Conservation (phyloP, 192 early-diverging fungal species). For the Coemansia sp. region DNA sequence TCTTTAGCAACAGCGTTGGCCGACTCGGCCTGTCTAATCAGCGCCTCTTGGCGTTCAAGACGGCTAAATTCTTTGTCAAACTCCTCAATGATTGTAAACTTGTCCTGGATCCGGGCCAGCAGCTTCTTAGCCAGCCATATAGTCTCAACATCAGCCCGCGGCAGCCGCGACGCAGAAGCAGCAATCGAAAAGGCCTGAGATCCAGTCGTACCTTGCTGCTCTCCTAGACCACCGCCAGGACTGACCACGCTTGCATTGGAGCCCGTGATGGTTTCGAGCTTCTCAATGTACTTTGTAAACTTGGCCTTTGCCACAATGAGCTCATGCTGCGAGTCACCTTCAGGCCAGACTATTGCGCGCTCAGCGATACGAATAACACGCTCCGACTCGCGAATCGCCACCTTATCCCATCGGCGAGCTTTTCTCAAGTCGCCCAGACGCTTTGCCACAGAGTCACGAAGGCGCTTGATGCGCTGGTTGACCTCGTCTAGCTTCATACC, state of each 20-base stretch:
- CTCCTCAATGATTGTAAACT: conserved; percentile 44
- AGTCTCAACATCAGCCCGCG: conserved; percentile 49
- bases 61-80: conserved; percentile 49
- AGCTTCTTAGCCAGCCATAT: conserved; percentile 51
- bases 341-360: conserved; percentile 42
- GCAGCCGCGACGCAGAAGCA: conserved; percentile 8
- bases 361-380: conserved; percentile 41
- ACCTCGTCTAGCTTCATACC: conserved; percentile 62
- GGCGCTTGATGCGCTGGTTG: conserved; percentile 55
- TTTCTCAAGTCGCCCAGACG: conserved; percentile 45
- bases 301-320: conserved; percentile 47
- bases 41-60: conserved; percentile 42
- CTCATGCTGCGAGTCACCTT: conserved; percentile 47
- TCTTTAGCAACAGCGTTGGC: too few relatives aligned
- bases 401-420: conserved; percentile 36
- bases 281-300: conserved; percentile 48
- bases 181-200: neutral
- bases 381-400: conserved; percentile 30
- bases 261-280: conserved; percentile 35
- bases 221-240: neutral
- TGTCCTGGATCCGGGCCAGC: conserved; percentile 37
- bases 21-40: conserved; percentile 36
- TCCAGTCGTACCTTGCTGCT: neutral
- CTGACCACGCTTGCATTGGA: neutral
- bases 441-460: conserved; percentile 54